Evolutionary conservation across 192 early-diverging fungal species (phyloP).

Genomic region (Mortierella antarctica): DNA sequence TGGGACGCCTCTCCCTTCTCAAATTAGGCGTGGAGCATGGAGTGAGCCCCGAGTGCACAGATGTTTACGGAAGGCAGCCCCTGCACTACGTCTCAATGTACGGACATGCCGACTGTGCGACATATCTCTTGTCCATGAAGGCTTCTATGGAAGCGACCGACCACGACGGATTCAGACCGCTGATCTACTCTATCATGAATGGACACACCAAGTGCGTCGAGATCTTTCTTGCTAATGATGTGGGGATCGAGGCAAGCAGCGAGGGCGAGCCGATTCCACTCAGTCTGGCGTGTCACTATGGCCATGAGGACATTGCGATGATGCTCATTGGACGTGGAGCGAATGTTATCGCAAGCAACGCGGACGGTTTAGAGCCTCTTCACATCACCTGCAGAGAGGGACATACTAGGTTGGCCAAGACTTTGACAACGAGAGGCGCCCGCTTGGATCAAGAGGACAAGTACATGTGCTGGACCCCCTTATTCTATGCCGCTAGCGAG

Average conservation of each 20-base stretch:
- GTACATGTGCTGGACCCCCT: slow-evolving; percentile 95
- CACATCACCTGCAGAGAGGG: slow-evolving; percentile 92
- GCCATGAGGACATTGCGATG: slow-evolving; percentile 86
- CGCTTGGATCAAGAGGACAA: slow-evolving; percentile 86
- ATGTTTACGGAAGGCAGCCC: slow-evolving; percentile 91
- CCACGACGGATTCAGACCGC: slow-evolving; percentile 89
- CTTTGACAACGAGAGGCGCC: slow-evolving; percentile 79
- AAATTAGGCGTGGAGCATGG: slow-evolving; percentile 65
- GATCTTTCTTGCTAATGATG: slow-evolving; percentile 76
- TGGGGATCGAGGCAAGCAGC: slow-evolving; percentile 69
- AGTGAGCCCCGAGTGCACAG: slow-evolving; percentile 68
- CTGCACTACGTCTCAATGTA: slow-evolving; percentile 97
- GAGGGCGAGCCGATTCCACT: slow-evolving; percentile 78
- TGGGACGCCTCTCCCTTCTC: slow-evolving; percentile 77
- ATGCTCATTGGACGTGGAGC: slow-evolving; percentile 83
- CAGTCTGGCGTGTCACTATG: slow-evolving; percentile 92
- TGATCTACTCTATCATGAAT: slow-evolving; percentile 88
- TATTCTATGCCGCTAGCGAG: slow-evolving; percentile 96
- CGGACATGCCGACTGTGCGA: slow-evolving; percentile 78
- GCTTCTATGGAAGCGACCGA: slow-evolving; percentile 73
- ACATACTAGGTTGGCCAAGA: slow-evolving; percentile 71
- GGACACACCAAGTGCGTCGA: slow-evolving; percentile 83
- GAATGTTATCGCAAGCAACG: slow-evolving; percentile 72
- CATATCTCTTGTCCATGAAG: slow-evolving; percentile 63
- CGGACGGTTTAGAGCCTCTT: slow-evolving; percentile 87